phyloP scores from a whole-genome alignment of 2,329 filamentous ascomycete genomes.

The Coccinonectria pachysandricola region DNA sequence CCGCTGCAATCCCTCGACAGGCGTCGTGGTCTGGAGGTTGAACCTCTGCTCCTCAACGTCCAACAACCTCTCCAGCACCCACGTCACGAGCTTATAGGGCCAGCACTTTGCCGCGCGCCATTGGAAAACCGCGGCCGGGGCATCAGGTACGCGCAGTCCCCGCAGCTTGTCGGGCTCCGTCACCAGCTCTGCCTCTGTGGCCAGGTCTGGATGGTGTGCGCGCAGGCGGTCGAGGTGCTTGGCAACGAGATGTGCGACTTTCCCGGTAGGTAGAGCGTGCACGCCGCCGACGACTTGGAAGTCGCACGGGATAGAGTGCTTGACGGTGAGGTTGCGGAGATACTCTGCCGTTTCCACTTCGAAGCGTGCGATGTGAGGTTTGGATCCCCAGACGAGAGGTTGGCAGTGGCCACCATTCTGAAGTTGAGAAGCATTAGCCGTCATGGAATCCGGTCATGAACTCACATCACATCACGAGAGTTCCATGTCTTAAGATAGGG shows the following conservation, averaged over 20 bases:
- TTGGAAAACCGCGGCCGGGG: slow-evolving; percentile 55
- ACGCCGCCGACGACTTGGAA: slow-evolving; percentile 55
- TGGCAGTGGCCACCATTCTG: slow-evolving; percentile 68
- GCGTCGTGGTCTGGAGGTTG: slow-evolving; percentile 67
- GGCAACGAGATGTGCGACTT: slow-evolving; percentile 42
- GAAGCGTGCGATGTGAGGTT: slow-evolving; percentile 55
- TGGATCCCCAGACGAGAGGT: slow-evolving; percentile 52
- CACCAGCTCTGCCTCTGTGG: slow-evolving; percentile 33
- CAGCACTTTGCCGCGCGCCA: slow-evolving; percentile 58
- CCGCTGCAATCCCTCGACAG: slow-evolving; percentile 42
- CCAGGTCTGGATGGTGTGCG: slow-evolving; percentile 45
- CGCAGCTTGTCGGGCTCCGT: slow-evolving; percentile 30
- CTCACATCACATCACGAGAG: no score
- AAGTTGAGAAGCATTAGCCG: no score
- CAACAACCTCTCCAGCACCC: slow-evolving; percentile 53
- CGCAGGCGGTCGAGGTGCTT: slow-evolving; percentile 40
- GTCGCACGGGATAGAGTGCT: slow-evolving; percentile 55
- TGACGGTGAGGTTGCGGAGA: slow-evolving; percentile 46
- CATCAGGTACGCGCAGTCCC: slow-evolving; percentile 43
- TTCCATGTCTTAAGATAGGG: no score
- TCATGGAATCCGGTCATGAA: no score
- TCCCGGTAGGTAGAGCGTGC: slow-evolving; percentile 49
- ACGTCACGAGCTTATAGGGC: slow-evolving; percentile 77
- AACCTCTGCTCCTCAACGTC: slow-evolving; percentile 32
- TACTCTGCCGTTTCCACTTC: slow-evolving; percentile 59